phyloP scores from a whole-genome alignment of 1,284 basidiomycete genomes.

The Leccinum subrobustum region DNA sequence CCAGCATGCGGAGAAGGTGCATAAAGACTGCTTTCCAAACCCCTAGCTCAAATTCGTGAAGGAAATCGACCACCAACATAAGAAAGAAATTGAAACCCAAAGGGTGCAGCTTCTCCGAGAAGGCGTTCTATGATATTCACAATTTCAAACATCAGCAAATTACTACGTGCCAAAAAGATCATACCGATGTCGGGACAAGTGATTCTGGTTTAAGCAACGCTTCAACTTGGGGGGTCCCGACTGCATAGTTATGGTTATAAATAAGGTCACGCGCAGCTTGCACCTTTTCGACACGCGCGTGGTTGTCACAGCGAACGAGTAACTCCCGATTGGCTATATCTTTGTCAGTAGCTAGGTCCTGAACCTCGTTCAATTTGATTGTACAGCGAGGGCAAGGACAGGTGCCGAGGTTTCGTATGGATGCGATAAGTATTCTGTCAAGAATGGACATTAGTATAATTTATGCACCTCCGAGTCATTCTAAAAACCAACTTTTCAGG shows the following conservation, averaged over 20 bases:
- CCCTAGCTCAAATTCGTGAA: neutral
- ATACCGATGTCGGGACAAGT: neutral
- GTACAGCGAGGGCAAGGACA: constrained; percentile 37
- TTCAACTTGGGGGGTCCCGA: constrained; percentile 13
- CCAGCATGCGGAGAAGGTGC: neutral
- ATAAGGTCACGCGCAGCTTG: constrained; percentile 7
- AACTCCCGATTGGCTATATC: neutral
- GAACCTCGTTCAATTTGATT: neutral
- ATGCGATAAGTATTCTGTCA: constrained; percentile 29
- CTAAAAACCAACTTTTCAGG: constrained; percentile 27
- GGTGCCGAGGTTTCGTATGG: constrained; percentile 25
- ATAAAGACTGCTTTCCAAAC: neutral
- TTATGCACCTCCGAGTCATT: neutral
- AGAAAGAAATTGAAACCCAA: neutral
- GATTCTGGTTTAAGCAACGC: constrained; percentile 12
- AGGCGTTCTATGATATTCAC: neutral
- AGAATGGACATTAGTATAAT: neutral
- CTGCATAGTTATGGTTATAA: constrained; percentile 13
- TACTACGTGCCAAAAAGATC: neutral
- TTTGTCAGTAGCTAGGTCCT: neutral
- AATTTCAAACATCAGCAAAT: neutral
- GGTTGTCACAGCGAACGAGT: neutral
- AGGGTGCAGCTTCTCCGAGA: neutral
- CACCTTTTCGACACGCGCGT: constrained; percentile 5
- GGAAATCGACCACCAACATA: neutral